Conservation (phyloP, 176 grass and related monocot genomes). For the Carex pumila region DNA sequence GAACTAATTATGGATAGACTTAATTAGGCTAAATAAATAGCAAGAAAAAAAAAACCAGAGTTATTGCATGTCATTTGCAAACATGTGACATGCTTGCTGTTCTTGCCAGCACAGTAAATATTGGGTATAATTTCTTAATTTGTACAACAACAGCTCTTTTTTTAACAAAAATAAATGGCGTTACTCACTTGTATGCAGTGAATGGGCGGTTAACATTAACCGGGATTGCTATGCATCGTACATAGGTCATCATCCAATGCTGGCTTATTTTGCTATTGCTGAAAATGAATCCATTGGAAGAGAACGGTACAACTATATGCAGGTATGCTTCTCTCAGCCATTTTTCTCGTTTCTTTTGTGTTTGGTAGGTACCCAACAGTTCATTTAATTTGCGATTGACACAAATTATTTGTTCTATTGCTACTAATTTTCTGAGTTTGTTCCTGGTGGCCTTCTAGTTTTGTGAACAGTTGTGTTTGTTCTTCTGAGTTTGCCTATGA, state of each 20-base stretch:
- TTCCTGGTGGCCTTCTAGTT: neutral
- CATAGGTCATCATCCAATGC: constrained; percentile 78
- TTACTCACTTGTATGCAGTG: constrained; percentile 44
- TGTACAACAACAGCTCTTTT: neutral
- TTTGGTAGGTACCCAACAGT: neutral
- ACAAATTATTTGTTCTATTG: neutral
- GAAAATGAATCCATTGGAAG: constrained; percentile 97
- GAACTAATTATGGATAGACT: neutral
- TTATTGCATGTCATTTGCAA: neutral
- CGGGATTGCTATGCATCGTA: constrained; percentile 92
- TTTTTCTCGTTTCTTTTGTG: neutral
- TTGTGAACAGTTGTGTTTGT: neutral
- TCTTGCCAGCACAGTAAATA: neutral
- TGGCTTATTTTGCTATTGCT: constrained; percentile 75
- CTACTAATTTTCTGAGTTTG: neutral
- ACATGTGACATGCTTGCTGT: neutral
- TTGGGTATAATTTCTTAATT: neutral
- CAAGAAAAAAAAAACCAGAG: too few relatives aligned
- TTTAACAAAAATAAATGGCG: neutral
- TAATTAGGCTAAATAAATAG: neutral
- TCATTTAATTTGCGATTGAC: neutral
- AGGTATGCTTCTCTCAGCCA: constrained; percentile 37
- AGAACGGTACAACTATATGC: constrained; percentile 88
- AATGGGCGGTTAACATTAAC: constrained; percentile 95
- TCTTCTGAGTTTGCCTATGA: neutral